Percentiles rank a stretch among this genome's conserved stretches.
Evolutionary conservation across 148 eudicot genomes (phyloP).

Genomic region (Polygonum maritimum): DNA sequence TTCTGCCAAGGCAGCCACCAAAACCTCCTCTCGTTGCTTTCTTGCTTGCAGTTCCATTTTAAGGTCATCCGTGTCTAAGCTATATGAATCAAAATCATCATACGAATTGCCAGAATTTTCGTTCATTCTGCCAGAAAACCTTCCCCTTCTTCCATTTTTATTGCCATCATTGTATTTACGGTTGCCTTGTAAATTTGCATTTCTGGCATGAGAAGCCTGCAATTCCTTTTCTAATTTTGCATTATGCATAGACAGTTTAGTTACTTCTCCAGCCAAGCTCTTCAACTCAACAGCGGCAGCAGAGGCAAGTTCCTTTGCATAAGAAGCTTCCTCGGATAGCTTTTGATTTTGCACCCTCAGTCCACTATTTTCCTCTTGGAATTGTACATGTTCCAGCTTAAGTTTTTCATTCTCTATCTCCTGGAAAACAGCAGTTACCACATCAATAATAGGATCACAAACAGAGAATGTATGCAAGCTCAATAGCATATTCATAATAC

Average conservation of each 20-base stretch:
- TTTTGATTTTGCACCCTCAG: constrained; percentile 48
- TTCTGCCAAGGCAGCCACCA: constrained; percentile 55
- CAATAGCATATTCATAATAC: neutral
- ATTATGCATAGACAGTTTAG: constrained; percentile 54
- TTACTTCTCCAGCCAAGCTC: constrained; percentile 63
- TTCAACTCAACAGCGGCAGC: constrained; percentile 74
- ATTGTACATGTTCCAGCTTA: constrained; percentile 44
- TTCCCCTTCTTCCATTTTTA: constrained; percentile 21
- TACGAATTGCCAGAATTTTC: constrained; percentile 21
- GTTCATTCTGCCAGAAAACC: constrained; percentile 18
- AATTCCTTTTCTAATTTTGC: constrained; percentile 35
- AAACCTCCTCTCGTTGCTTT: constrained; percentile 47
- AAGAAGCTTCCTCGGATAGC: constrained; percentile 58
- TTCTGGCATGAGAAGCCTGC: constrained; percentile 27
- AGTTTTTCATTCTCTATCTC: constrained; percentile 50
- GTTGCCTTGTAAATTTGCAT: constrained; percentile 7
- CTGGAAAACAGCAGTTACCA: constrained; percentile 14
- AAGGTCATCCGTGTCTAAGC: constrained; percentile 28
- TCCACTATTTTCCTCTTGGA: constrained; percentile 46
- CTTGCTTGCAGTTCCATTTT: constrained; percentile 40
- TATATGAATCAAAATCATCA: constrained; percentile 21
- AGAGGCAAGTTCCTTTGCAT: constrained; percentile 69
- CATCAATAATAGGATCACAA: neutral
- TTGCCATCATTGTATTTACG: constrained; percentile 18
- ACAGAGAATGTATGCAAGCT: neutral